Conservation (phyloP, 176 grass and related monocot species). For the Cymbopogon citratus region DNA sequence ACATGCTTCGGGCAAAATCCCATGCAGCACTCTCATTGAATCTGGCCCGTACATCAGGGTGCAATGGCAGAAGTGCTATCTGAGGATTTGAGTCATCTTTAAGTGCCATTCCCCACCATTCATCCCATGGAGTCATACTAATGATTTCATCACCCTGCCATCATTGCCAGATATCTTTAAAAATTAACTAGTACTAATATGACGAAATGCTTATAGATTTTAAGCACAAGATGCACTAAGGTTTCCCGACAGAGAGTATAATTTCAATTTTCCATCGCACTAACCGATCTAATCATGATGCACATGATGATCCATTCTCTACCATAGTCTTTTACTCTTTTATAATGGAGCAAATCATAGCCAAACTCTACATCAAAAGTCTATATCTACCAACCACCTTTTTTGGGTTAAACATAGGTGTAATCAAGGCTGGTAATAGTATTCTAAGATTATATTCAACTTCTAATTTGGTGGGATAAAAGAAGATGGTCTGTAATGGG, state of each 20-base stretch:
- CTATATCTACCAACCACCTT: not conserved
- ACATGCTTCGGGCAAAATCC: slow-evolving; percentile 79
- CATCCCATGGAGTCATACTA: slow-evolving; percentile 83
- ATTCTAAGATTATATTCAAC: not conserved
- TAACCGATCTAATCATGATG: not conserved
- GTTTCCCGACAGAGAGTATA: not conserved
- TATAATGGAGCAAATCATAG: not conserved
- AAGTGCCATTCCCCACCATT: slow-evolving; percentile 92
- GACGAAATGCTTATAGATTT: not conserved
- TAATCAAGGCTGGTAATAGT: not conserved
- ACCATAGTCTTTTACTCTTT: not conserved
- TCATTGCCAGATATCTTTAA: not conserved
- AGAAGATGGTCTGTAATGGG: not conserved
- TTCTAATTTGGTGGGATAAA: not conserved
- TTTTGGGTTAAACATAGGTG: not conserved
- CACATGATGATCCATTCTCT: not conserved
- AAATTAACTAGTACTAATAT: not conserved
- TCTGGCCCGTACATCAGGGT: slow-evolving; percentile 59
- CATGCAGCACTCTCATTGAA: slow-evolving; percentile 90
- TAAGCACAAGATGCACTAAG: not conserved
- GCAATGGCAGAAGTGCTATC: slow-evolving; percentile 76
- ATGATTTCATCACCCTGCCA: slow-evolving; percentile 91
- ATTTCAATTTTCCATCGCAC: not conserved
- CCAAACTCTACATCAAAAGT: not conserved
- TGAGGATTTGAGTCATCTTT: slow-evolving; percentile 93